Percentiles rank a stretch among this genome's conserved stretches.
phyloP scores from a whole-genome alignment of 2,329 filamentous ascomycete species.

The Talaromyces atroroseus region DNA sequence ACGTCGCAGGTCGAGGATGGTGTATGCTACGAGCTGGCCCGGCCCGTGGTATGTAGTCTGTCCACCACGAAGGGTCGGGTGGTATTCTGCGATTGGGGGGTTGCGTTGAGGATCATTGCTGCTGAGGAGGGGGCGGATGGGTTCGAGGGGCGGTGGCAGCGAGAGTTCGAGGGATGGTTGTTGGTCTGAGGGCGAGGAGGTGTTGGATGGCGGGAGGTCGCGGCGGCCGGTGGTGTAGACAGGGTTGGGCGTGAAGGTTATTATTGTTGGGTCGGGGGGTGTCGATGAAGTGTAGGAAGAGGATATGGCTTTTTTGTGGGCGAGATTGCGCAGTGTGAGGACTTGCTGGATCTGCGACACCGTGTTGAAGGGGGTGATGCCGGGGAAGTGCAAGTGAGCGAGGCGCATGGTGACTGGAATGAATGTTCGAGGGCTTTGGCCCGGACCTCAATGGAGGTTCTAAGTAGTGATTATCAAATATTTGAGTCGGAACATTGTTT shows the following conservation, averaged over 20 bases:
- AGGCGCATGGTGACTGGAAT: slow-evolving; percentile 43
- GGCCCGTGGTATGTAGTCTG: slow-evolving; percentile 94
- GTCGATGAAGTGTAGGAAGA: slow-evolving; percentile 11
- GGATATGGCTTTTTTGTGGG: slow-evolving; percentile 51
- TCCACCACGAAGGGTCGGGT: slow-evolving; percentile 73
- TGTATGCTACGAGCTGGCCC: slow-evolving; percentile 88
- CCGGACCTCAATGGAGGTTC: neutral
- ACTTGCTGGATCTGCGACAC: slow-evolving; percentile 53
- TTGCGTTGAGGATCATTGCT: slow-evolving; percentile 12
- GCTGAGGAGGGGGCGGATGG: slow-evolving; percentile 30
- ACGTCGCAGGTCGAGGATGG: slow-evolving; percentile 72
- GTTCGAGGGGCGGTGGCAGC: slow-evolving; percentile 31
- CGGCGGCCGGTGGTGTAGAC: slow-evolving; percentile 89
- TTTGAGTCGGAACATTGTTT: neutral
- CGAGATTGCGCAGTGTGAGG: slow-evolving; percentile 54
- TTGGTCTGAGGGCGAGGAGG: slow-evolving; percentile 19
- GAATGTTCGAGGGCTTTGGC: neutral
- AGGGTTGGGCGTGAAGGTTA: slow-evolving; percentile 76
- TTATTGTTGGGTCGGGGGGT: slow-evolving; percentile 61
- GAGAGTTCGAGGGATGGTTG: slow-evolving; percentile 33
- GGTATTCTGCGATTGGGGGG: slow-evolving; percentile 53
- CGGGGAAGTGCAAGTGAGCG: slow-evolving; percentile 56
- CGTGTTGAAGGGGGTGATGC: slow-evolving; percentile 49
- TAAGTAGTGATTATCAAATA: neutral
- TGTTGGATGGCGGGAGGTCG: slow-evolving; percentile 50